These are phyloP conservation scores for Chaetomium globosum DNA, from an alignment of 2,329 filamentous ascomycete genomes.

Conservation along the genomic window DNA sequence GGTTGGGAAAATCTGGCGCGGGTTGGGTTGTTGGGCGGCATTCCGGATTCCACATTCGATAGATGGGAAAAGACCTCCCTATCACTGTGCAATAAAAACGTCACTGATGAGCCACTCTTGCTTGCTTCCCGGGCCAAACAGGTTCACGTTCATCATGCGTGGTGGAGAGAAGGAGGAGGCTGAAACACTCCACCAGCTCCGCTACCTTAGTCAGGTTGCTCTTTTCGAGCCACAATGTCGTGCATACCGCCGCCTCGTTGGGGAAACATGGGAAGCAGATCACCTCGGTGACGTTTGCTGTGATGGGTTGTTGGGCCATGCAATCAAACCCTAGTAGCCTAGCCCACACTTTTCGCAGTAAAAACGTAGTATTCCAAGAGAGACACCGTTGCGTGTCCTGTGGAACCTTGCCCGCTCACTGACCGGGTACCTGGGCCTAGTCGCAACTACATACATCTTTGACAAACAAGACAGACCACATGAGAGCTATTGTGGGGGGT, in stretches of 20 bases:
- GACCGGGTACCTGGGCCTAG: no score
- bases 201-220: background rate
- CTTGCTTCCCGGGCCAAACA: background rate
- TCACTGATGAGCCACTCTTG: background rate
- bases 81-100: background rate
- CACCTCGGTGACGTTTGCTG: background rate
- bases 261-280: background rate
- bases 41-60: constrained; percentile 4
- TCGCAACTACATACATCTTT: no score
- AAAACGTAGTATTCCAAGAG: background rate
- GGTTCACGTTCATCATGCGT: background rate
- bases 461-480: no score
- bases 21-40: constrained; percentile 5
- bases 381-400: background rate
- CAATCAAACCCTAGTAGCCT: background rate
- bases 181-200: background rate
- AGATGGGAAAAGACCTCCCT: background rate
- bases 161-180: background rate
- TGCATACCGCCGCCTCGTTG: background rate
- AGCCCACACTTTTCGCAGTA: background rate
- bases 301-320: background rate
- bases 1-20: constrained; percentile 9
- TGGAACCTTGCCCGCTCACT: background rate
- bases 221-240: background rate
- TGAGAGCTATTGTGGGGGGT: background rate